These are phyloP conservation scores for Bullera alba DNA, from an alignment of 768 basidiomycete species.

Conservation along the genomic window DNA sequence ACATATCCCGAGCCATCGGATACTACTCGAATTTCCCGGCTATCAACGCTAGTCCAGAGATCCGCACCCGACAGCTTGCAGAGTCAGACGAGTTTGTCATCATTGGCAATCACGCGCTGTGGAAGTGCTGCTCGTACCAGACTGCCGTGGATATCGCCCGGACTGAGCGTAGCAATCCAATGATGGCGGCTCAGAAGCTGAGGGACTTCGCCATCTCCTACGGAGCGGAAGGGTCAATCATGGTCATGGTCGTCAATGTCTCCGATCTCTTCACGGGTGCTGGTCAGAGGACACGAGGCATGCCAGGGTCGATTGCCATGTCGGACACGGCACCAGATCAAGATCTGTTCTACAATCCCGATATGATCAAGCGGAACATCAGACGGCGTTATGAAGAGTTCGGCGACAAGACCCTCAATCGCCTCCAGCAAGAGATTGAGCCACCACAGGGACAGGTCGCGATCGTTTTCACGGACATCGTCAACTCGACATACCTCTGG, in stretches of 20 bases:
- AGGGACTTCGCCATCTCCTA: slow-evolving; percentile 96
- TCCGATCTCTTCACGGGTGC: slow-evolving; percentile 60
- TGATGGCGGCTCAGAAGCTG: slow-evolving; percentile 92
- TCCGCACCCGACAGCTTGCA: slow-evolving; percentile 61
- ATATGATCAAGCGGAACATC: slow-evolving; percentile 30
- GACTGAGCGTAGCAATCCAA: slow-evolving; percentile 61
- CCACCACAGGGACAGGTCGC: slow-evolving; percentile 82
- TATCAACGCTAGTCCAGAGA: slow-evolving; percentile 79
- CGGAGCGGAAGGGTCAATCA: slow-evolving; percentile 83
- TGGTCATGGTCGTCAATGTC: slow-evolving; percentile 95
- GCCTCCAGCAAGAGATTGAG: slow-evolving; percentile 66
- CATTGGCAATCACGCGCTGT: slow-evolving; percentile 83
- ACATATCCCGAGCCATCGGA: slow-evolving; percentile 88
- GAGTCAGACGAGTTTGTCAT: slow-evolving; percentile 93
- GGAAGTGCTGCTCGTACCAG: slow-evolving; percentile 90
- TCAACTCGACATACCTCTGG: slow-evolving; percentile 94
- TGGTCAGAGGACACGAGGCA: slow-evolving; percentile 29
- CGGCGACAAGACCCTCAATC: slow-evolving; percentile 46
- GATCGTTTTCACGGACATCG: slow-evolving; percentile 94
- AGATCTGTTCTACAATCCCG: slow-evolving; percentile 28
- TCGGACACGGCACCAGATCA: slow-evolving; percentile 49
- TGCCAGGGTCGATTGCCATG: slow-evolving; percentile 10
- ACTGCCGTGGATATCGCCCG: slow-evolving; percentile 94
- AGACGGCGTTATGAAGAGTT: slow-evolving; percentile 37
- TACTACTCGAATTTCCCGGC: slow-evolving; percentile 83